A percentile compares a stretch with the other conserved stretches of the same genome.
These are phyloP conservation scores for Phoenix dactylifera DNA, from an alignment of 176 grass and related monocot genomes.

Conservation along the genomic window DNA sequence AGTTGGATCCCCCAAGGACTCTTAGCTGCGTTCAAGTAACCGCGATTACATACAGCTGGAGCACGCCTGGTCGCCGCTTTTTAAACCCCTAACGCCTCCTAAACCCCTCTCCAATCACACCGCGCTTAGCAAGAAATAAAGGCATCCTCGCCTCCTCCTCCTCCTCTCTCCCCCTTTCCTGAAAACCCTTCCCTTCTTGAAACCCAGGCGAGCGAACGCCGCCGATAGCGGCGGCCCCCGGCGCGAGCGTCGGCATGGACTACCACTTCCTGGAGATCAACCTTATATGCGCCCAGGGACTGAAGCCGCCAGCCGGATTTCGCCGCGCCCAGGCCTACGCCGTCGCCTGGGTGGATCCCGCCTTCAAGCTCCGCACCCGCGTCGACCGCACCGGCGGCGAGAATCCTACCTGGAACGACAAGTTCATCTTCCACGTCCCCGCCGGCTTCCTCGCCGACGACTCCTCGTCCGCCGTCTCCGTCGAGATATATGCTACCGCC, in stretches of 20 bases:
- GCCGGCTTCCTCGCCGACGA: neutral
- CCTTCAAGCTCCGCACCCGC: neutral
- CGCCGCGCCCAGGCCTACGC: neutral
- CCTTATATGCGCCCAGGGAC: neutral
- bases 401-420: constrained; percentile 9
- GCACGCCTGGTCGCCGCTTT: too few species aligned
- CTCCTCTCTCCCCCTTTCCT: too few species aligned
- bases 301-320: neutral
- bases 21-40: too few species aligned
- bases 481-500: constrained; percentile 61
- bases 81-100: too few species aligned
- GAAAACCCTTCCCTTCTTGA: too few species aligned
- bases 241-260: neutral
- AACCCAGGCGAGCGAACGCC: too few species aligned
- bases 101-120: too few species aligned
- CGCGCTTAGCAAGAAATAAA: too few species aligned
- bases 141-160: too few species aligned
- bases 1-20: too few species aligned
- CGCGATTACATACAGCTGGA: too few species aligned
- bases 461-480: neutral
- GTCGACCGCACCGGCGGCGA: neutral
- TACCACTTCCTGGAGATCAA: constrained; percentile 3
- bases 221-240: neutral
- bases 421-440: constrained; percentile 9
- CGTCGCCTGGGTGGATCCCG: neutral